Base-by-base conservation (phyloP, 1,284 basidiomycete genomes). In the Cryptococcus deneoformans region DNA sequence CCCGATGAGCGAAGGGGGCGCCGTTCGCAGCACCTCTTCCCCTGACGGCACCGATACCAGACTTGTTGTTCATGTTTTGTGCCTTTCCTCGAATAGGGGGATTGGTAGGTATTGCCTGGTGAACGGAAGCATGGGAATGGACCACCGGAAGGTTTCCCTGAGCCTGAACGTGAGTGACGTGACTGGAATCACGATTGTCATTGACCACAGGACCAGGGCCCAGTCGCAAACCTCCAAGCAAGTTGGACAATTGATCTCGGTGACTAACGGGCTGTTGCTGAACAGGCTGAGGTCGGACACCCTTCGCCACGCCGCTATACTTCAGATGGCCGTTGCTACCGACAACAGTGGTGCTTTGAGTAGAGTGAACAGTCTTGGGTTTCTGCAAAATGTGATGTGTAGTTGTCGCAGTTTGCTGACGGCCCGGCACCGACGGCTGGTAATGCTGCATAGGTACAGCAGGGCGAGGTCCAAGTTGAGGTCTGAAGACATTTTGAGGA, bases 401-500 rank as follows among this genome's bases (percentile, higher is more conserved):
- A 29, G 29, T 29, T 29, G 29, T 29, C 29, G 29, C 29, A 29
- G 29, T 29, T 29, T 29, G 42, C 45, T 51, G 50, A 46, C 50
- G 38, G 12, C 50, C 54, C 6, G 68, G 69, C 10, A 76, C 81
- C 2, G 80, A 79, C 5, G 82, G 80, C 53, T 84, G 81, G 81
- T 86, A 89, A 10, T 86, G 86, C 39, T 84, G 77, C 8, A 80
- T 84, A 9, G 83, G 82, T 10, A 87, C 76, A 46, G 79, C 78
- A 2, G 87, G 87, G 65, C 84, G 80, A 5, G 87, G 85, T 0
- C 88, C 88, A 61, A 85, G 80, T 42, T 84, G 82, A 40, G 86
- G 88, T 57, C 83, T 84, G 80, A 88, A 88, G 0, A 84, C 82
- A 10, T 71, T 61, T 16, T 62, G 51, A 8, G 66, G 63, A 5